A percentile compares a stretch with the other conserved stretches of the same genome.
phyloP scores from a whole-genome alignment of 768 basidiomycete genomes.

The Rhizopogon rudus region DNA sequence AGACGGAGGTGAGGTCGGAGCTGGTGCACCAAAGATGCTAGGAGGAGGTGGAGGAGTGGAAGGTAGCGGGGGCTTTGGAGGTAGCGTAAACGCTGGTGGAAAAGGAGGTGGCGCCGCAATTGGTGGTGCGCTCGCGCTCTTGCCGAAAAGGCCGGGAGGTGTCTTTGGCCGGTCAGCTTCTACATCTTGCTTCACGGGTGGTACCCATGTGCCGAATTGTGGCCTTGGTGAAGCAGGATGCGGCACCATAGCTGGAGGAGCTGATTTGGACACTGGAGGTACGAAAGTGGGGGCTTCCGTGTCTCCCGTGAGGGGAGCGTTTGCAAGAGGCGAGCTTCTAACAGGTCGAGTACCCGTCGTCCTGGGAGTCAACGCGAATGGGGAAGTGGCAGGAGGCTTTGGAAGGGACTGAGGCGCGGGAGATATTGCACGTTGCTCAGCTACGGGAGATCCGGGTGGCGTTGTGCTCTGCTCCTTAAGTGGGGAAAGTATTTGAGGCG shows the following conservation, averaged over 20 bases:
- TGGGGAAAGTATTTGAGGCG: conserved; percentile 23
- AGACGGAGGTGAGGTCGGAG: conserved; percentile 1
- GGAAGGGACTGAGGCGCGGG: conserved; percentile 12
- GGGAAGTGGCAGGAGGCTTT: conserved; percentile 25
- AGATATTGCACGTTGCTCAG: conserved; percentile 22
- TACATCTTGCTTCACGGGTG: conserved; percentile 18
- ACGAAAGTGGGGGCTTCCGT: conserved; percentile 17
- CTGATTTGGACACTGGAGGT: conserved; percentile 12
- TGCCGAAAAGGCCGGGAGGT: conserved; percentile 37
- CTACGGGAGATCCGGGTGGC: conserved; percentile 59
- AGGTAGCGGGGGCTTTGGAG: conserved; percentile 4
- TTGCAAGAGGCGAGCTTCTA: conserved; percentile 76
- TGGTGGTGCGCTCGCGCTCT: conserved; percentile 17
- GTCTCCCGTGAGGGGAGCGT: conserved; percentile 44
- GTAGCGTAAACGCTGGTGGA: conserved; percentile 2
- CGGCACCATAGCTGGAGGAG: conserved; percentile 23
- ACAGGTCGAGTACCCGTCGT: conserved; percentile 56
- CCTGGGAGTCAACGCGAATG: conserved; percentile 44
- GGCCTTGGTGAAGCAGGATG: conserved; percentile 37
- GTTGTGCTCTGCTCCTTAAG: conserved; percentile 48
- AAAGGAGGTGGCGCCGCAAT: conserved; percentile 8
- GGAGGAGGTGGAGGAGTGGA: not conserved
- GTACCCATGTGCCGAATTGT: conserved; percentile 29
- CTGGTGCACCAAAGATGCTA: not conserved
- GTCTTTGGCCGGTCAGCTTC: conserved; percentile 39